Conservation (phyloP, 768 basidiomycete species). For the Rhizopogon vulgaris region DNA sequence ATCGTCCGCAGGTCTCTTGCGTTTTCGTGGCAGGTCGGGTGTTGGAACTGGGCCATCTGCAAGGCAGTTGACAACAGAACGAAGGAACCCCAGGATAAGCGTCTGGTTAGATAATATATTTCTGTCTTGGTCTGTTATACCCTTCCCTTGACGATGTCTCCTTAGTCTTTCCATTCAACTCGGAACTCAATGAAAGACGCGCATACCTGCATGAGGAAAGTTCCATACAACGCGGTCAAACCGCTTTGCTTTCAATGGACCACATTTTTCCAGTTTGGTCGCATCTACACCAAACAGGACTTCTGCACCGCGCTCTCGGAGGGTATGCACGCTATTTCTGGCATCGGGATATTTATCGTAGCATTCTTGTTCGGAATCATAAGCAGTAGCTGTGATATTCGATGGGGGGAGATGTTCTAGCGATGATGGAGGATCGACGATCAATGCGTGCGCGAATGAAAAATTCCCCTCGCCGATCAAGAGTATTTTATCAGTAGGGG, state of each 20-base stretch:
- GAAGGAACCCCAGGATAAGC: constrained; percentile 76
- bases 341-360: constrained; percentile 81
- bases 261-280: constrained; percentile 58
- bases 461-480: constrained; percentile 95
- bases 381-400: constrained; percentile 82
- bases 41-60: constrained; percentile 49
- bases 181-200: constrained; percentile 2
- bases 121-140: constrained; percentile 89
- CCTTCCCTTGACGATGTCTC: constrained; percentile 50
- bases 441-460: constrained; percentile 77
- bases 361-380: constrained; percentile 73
- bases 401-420: constrained; percentile 48
- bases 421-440: constrained; percentile 38
- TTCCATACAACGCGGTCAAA: constrained; percentile 90
- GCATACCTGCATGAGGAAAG: constrained; percentile 90
- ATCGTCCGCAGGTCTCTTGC: constrained; percentile 30
- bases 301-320: constrained; percentile 55
- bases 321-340: constrained; percentile 43
- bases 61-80: constrained; percentile 61
- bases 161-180: constrained; percentile 1
- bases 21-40: constrained; percentile 33
- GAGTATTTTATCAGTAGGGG: constrained; percentile 57
- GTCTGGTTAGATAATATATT: constrained; percentile 89
- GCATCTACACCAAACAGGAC: constrained; percentile 84
- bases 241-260: constrained; percentile 49